Evolutionary conservation across 495 filamentous ascomycete genomes (phyloP).

Genomic region (Peziza echinospora): DNA sequence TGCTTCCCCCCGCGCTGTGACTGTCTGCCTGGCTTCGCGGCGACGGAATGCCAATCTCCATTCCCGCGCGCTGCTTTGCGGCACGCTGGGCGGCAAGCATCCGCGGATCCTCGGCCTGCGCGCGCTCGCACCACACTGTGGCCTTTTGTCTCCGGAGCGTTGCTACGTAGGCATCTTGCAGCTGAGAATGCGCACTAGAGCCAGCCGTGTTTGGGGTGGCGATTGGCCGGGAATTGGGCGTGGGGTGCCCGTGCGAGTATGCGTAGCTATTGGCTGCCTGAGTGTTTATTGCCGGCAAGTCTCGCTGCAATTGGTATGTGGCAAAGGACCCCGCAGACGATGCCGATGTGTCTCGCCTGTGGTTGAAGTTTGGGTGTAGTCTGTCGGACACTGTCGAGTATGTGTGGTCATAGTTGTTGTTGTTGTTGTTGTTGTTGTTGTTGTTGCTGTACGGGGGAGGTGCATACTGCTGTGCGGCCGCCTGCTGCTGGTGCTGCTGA

Average conservation of each 20-base stretch:
- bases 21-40: conserved; percentile 22
- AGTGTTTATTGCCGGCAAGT: neutral
- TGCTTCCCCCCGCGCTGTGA: conserved; percentile 7
- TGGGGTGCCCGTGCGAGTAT: neutral
- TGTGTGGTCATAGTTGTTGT: no score
- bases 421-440: neutral
- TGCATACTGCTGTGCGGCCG: neutral
- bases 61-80: conserved; percentile 63
- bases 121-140: conserved; percentile 94
- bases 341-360: neutral
- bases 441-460: neutral
- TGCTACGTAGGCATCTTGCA: conserved; percentile 46
- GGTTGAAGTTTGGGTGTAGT: neutral
- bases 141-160: conserved; percentile 89
- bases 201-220: no score
- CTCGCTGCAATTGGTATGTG: neutral
- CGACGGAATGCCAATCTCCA: conserved; percentile 42
- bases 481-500: neutral
- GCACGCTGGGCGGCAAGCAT: conserved; percentile 54
- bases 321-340: neutral
- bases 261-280: neutral
- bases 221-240: neutral
- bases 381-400: no score
- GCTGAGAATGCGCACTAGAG: neutral
- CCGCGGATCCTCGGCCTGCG: conserved; percentile 78